phyloP scores from a whole-genome alignment of 257 asterid genomes.

The Phtheirospermum japonicum region DNA sequence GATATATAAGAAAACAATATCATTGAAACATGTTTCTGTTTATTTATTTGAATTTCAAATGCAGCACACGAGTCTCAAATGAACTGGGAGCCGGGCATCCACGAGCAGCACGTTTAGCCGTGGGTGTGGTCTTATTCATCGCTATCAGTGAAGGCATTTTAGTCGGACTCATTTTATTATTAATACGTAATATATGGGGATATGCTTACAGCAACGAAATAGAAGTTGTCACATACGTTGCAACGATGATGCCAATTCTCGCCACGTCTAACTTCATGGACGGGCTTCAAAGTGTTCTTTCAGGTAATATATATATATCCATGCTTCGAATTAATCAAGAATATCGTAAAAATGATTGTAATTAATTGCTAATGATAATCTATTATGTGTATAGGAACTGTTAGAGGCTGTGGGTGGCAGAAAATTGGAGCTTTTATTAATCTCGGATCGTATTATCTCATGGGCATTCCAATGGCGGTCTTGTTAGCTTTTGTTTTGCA shows the following conservation, averaged over 20 bases:
- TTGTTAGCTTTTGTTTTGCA: constrained; percentile 62
- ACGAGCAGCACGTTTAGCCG: constrained; percentile 56
- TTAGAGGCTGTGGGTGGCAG: constrained; percentile 82
- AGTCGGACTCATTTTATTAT: constrained; percentile 43
- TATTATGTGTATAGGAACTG: constrained; percentile 43
- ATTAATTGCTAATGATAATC: background rate
- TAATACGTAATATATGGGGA: constrained; percentile 61
- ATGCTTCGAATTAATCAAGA: background rate
- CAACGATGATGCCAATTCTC: constrained; percentile 69
- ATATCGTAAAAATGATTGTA: background rate
- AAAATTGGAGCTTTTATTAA: constrained; percentile 80
- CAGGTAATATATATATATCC: constrained; percentile 42
- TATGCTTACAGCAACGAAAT: constrained; percentile 67
- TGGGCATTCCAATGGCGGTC: constrained; percentile 67
- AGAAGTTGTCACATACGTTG: constrained; percentile 60
- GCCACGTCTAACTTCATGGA: constrained; percentile 74
- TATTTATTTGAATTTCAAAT: background rate
- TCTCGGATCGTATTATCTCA: constrained; percentile 82
- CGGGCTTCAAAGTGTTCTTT: constrained; percentile 77
- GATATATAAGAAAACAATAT: no score
- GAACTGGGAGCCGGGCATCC: constrained; percentile 80
- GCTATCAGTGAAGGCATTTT: constrained; percentile 51
- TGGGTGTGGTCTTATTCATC: constrained; percentile 44
- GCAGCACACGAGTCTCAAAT: constrained; percentile 83
- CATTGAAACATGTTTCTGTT: no score